Percentiles rank a stretch among this genome's conserved stretches.
Evolutionary conservation across 768 basidiomycete genomes (phyloP).

Genomic region (Hirschioporus abietinus): DNA sequence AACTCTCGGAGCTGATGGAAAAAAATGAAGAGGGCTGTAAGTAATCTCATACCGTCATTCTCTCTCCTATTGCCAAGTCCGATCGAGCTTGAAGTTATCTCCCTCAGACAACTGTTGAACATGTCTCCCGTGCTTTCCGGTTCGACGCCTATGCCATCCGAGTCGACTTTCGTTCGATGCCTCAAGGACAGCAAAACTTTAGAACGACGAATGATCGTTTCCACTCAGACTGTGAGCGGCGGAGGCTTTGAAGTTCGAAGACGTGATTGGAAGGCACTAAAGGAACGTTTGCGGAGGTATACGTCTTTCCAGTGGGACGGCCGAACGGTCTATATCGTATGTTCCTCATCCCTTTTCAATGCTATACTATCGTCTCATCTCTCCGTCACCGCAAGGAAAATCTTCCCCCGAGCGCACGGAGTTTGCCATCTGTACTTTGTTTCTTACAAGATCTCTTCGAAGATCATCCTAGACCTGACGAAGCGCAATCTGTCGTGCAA

Average conservation of each 20-base stretch:
- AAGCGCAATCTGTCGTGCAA: slow-evolving; percentile 36
- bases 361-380: slow-evolving; percentile 3
- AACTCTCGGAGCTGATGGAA: slow-evolving; percentile 46
- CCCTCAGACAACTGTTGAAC: slow-evolving; percentile 48
- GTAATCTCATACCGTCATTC: slow-evolving; percentile 20
- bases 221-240: slow-evolving; percentile 32
- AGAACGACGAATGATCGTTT: slow-evolving; percentile 59
- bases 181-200: slow-evolving; percentile 41
- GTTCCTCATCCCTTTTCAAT: slow-evolving; percentile 24
- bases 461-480: slow-evolving; percentile 6
- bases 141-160: slow-evolving; percentile 27
- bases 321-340: slow-evolving; percentile 63
- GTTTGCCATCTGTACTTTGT: slow-evolving; percentile 41
- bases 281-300: slow-evolving; percentile 21
- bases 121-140: slow-evolving; percentile 29
- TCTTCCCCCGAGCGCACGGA: slow-evolving; percentile 52
- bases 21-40: slow-evolving; percentile 44
- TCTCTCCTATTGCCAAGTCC: slow-evolving; percentile 12
- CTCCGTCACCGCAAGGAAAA: slow-evolving; percentile 48
- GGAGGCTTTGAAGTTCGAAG: slow-evolving; percentile 67
- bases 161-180: slow-evolving; percentile 51
- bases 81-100: slow-evolving; percentile 36
- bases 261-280: slow-evolving; percentile 34
- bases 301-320: slow-evolving; percentile 53
- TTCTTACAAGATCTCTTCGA: slow-evolving; percentile 27